A percentile compares a stretch with the other conserved stretches of the same genome.
These are phyloP conservation scores for Astrothelium macrocarpum DNA, from an alignment of 495 filamentous ascomycete genomes.

Conservation along the genomic window DNA sequence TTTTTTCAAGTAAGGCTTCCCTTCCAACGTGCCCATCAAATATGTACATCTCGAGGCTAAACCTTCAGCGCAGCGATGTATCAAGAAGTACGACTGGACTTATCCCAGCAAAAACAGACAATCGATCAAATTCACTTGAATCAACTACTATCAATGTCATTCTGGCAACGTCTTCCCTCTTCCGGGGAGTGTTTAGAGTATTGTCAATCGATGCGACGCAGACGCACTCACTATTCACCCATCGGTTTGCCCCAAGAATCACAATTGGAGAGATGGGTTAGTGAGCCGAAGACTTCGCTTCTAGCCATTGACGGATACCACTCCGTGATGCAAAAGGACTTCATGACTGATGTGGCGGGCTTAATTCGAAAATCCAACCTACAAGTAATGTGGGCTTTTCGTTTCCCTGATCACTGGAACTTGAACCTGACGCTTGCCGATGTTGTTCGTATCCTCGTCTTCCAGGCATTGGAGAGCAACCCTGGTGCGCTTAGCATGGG, in stretches of 20 bases:
- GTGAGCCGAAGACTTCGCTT: neutral
- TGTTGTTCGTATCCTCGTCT: neutral
- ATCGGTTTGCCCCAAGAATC: neutral
- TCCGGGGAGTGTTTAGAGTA: neutral
- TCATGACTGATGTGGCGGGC: neutral
- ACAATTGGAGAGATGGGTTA: neutral
- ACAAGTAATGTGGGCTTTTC: neutral
- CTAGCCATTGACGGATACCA: neutral
- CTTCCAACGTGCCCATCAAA: no score
- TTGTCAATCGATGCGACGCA: neutral
- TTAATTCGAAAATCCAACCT: neutral
- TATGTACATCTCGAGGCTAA: no score
- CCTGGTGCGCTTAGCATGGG: neutral
- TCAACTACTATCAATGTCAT: neutral
- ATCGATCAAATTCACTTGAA: neutral
- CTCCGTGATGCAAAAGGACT: neutral
- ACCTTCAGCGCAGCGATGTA: neutral
- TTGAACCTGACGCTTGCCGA: neutral
- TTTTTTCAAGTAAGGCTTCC: neutral
- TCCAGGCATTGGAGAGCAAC: neutral
- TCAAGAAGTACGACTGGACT: neutral
- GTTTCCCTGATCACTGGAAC: neutral
- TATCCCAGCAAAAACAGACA: neutral
- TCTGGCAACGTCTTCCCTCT: neutral
- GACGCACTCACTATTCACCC: neutral